These are phyloP conservation scores for Coniella vitis DNA, from an alignment of 2,329 filamentous ascomycete species.

Conservation along the genomic window DNA sequence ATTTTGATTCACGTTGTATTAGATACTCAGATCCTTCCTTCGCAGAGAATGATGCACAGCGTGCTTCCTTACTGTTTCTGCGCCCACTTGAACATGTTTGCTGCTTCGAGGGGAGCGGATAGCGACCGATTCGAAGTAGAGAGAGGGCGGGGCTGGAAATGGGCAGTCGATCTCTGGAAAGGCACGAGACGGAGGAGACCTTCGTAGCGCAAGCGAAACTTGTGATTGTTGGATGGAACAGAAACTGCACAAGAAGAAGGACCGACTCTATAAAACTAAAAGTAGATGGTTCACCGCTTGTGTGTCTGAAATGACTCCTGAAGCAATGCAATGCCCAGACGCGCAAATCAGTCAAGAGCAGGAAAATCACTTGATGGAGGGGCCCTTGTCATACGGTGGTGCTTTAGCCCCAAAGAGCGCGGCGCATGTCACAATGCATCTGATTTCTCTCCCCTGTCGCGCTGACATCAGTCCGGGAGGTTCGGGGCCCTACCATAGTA, in stretches of 20 bases:
- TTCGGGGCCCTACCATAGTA: no score
- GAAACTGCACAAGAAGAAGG: no score
- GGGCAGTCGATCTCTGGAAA: not conserved
- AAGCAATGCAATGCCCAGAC: not conserved
- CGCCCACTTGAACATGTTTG: conserved; percentile 18
- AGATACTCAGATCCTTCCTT: conserved; percentile 4
- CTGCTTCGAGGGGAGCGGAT: not conserved
- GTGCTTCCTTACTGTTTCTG: conserved; percentile 14
- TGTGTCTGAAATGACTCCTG: not conserved
- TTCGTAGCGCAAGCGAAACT: no score
- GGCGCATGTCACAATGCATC: not conserved
- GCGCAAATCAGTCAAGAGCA: conserved; percentile 1
- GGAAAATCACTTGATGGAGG: conserved; percentile 11
- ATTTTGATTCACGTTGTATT: conserved; percentile 19
- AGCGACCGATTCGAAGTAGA: not conserved
- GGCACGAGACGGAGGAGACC: not conserved
- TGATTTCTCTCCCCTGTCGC: not conserved
- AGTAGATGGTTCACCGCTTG: conserved; percentile 1
- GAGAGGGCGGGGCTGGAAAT: not conserved
- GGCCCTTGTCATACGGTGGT: conserved; percentile 2
- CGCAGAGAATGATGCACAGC: not conserved
- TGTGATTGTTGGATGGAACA: no score
- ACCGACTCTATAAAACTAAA: no score
- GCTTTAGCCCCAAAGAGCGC: no score
- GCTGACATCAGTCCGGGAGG: conserved; percentile 14